These are phyloP conservation scores for Agrocybe chaxingu DNA, from an alignment of 768 basidiomycete species.

Conservation along the genomic window DNA sequence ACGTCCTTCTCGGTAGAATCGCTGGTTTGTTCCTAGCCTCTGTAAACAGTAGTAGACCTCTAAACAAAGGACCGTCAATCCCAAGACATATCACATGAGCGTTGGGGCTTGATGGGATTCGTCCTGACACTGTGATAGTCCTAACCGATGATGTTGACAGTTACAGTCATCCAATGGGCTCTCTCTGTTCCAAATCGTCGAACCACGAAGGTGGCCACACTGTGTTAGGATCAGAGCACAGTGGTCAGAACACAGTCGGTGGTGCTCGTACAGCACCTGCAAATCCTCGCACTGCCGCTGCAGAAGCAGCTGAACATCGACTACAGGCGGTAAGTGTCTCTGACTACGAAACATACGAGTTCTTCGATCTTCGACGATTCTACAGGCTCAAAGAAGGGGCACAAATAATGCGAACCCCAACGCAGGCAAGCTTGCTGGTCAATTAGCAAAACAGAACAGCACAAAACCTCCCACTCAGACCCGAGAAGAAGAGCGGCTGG, in stretches of 20 bases:
- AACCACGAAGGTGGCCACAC: constrained; percentile 45
- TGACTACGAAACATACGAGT: constrained; percentile 14
- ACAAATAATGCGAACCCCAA: constrained; percentile 43
- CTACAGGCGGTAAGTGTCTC: constrained; percentile 46
- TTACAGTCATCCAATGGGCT: constrained; percentile 43
- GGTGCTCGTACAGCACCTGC: constrained; percentile 14
- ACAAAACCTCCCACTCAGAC: constrained; percentile 28
- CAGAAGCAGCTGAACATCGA: constrained; percentile 62
- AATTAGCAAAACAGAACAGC: constrained; percentile 35
- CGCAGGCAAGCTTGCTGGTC: constrained; percentile 41
- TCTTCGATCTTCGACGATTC: constrained; percentile 19
- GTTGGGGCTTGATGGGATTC: background rate
- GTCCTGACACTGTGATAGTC: constrained; percentile 6
- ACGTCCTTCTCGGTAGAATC: background rate
- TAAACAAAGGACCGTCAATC: too few relatives aligned
- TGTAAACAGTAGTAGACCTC: too few relatives aligned
- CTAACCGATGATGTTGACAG: constrained; percentile 3
- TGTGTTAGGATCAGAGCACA: constrained; percentile 38
- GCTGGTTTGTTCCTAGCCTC: background rate
- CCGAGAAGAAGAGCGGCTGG: constrained; percentile 35
- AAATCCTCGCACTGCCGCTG: constrained; percentile 53
- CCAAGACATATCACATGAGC: background rate
- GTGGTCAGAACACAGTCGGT: constrained; percentile 25
- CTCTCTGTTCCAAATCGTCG: constrained; percentile 51
- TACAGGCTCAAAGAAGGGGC: constrained; percentile 42